These are phyloP conservation scores for Neospora caninum DNA, from an alignment of 169 alveolate species.

Conservation along the genomic window DNA sequence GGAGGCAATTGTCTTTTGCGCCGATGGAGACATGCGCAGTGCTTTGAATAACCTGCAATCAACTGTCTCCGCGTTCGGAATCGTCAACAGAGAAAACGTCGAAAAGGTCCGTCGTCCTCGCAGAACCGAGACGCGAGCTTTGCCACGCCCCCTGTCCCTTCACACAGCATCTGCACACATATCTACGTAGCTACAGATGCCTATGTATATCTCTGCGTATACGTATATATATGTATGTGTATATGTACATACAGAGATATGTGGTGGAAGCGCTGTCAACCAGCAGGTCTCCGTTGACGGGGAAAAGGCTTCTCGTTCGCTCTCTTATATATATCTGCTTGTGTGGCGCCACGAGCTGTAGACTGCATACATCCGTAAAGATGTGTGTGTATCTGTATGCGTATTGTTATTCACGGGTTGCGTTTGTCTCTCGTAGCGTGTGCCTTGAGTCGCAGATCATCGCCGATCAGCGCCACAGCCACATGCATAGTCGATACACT, in stretches of 20 bases:
- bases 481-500: no score
- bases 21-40: constrained; percentile 95
- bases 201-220: neutral
- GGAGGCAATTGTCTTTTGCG: constrained; percentile 95
- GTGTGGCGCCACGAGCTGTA: no score
- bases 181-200: neutral
- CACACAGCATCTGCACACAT: neutral
- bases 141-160: neutral
- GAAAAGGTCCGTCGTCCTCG: constrained; percentile 81
- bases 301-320: no score
- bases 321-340: no score
- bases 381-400: no score
- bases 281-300: no score
- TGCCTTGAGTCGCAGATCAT: no score
- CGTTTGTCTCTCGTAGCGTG: no score
- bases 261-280: no score
- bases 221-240: neutral
- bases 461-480: no score
- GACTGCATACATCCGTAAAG: no score
- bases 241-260: neutral
- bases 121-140: neutral
- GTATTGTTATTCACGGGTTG: no score
- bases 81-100: constrained; percentile 95
- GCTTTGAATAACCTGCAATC: constrained; percentile 97
- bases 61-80: constrained; percentile 94